phyloP scores from a whole-genome alignment of 73 alveolate genomes.

The Diophrys sp. region DNA sequence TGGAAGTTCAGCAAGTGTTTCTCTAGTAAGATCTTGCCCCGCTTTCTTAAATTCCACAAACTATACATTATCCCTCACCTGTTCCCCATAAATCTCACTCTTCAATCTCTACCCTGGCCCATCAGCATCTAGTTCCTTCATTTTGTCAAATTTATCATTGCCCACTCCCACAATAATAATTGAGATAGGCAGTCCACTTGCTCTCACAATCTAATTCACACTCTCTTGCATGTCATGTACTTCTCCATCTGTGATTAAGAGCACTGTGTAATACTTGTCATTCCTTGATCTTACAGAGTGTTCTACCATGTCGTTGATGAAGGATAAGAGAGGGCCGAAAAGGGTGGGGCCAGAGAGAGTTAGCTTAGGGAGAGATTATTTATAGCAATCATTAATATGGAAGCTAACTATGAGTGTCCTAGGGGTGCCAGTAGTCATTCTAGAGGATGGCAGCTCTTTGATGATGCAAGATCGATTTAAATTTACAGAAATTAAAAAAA shows the following conservation, averaged over 20 bases:
- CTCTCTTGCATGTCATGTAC: conserved; percentile 91
- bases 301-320: conserved; percentile 42
- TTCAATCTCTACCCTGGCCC: too few species aligned
- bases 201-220: conserved; percentile 84
- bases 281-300: background rate
- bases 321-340: conserved; percentile 47
- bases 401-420: too few species aligned
- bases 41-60: conserved; percentile 58
- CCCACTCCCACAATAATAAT: conserved; percentile 97
- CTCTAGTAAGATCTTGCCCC: conserved; percentile 67
- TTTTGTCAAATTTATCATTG: conserved; percentile 76
- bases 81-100: too few species aligned
- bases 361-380: conserved; percentile 57
- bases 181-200: conserved; percentile 83
- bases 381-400: conserved; percentile 83
- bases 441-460: too few species aligned
- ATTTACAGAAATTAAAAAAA: too few species aligned
- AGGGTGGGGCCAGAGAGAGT: conserved; percentile 93
- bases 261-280: conserved; percentile 36
- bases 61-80: conserved; percentile 80
- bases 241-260: conserved; percentile 94
- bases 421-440: too few species aligned
- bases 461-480: too few species aligned
- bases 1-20: conserved; percentile 89
- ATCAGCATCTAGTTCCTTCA: conserved; percentile 90